Base-by-base conservation (phyloP, 2,329 filamentous ascomycete genomes). In the Sporothrix protearum region DNA sequence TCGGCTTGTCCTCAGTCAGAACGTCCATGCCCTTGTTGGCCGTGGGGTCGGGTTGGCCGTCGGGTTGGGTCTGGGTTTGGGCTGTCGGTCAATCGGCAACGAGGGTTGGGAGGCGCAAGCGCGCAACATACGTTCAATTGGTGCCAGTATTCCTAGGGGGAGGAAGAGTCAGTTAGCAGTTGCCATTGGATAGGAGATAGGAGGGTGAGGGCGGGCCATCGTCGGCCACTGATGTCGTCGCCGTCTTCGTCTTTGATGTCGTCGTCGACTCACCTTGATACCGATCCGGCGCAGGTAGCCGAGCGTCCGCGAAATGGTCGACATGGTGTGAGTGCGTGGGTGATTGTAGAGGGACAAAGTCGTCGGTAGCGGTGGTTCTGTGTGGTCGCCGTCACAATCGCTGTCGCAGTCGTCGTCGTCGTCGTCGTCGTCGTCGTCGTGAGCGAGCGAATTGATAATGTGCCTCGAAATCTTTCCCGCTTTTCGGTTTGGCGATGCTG, bases 201-300 rank as follows among this genome's bases (percentile, higher is more conserved):
- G 30, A 45, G 1, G 12, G 42, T 30, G 22, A n/a, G 25, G 25
- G 42, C 25, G n/a, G 12, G 39, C 61, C 61, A 28, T 42, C 7
- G 61, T 9, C 61, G 25, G 63, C 25, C 25, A 3, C 8, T 51
- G 49, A 22, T 19, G 25, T 33, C 30, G 64, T 63, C 30, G 30
- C 16, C 61, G 12, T 69, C 22, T 7, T 55, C 10, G 22, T n/a
- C 36, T 33, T 49, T 57, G 22, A n/a, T n/a, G 33, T 63, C 55
- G 30, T 39, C 36, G 3, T 42, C 67, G 33, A 71, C 70, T 30
- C 82, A 94, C 94, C 91, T 94, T 97, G 79, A 97, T 79, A 71
- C 96, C 96, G 80, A 97, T 89, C 83, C 89, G 91, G 85, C 93
- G 91, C 80, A 97, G 81, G 82, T 97, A 97, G 82, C 90, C 87